Evolutionary conservation across 768 basidiomycete genomes (phyloP).

Genomic region (Trametes elegans): DNA sequence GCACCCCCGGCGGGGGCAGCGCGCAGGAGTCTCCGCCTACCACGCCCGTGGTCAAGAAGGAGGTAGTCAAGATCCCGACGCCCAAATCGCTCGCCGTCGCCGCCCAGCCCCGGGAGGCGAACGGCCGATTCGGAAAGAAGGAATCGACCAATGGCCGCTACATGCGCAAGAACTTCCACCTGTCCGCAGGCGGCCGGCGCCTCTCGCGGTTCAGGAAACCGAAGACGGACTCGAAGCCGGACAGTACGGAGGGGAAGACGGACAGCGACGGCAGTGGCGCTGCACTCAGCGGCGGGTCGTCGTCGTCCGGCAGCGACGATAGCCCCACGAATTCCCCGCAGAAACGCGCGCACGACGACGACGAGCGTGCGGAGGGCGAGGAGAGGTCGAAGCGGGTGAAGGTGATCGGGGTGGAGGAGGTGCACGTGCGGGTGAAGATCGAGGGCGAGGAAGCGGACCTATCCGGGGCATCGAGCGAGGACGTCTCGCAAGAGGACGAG

Average conservation of each 20-base stretch:
- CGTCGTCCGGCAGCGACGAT: constrained; percentile 1
- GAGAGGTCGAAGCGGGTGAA: constrained; percentile 18
- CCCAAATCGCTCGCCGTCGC: constrained; percentile 45
- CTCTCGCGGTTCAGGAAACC: constrained; percentile 3
- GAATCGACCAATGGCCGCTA: constrained; percentile 44
- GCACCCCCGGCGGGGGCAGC: too few relatives aligned
- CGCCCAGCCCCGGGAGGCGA: constrained; percentile 57
- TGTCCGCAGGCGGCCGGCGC: constrained; percentile 18
- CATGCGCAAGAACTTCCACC: constrained; percentile 35
- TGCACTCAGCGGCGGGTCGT: neutral
- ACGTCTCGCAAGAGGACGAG: constrained; percentile 14
- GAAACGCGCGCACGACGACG: constrained; percentile 9
- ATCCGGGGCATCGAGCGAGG: constrained; percentile 12
- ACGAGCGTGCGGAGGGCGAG: constrained; percentile 12
- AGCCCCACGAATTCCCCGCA: neutral
- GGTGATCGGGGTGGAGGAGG: constrained; percentile 5
- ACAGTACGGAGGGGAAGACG: neutral
- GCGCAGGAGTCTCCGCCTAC: too few relatives aligned
- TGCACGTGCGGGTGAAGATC: constrained; percentile 8
- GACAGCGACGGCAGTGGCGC: neutral
- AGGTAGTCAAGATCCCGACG: constrained; percentile 25
- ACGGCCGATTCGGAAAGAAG: constrained; percentile 71
- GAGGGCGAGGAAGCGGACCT: constrained; percentile 20
- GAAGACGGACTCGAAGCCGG: constrained; percentile 4
- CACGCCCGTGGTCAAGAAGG: constrained; percentile 2